Conservation (phyloP, 192 early-diverging fungal species). For the Haplosporangium gracile region DNA sequence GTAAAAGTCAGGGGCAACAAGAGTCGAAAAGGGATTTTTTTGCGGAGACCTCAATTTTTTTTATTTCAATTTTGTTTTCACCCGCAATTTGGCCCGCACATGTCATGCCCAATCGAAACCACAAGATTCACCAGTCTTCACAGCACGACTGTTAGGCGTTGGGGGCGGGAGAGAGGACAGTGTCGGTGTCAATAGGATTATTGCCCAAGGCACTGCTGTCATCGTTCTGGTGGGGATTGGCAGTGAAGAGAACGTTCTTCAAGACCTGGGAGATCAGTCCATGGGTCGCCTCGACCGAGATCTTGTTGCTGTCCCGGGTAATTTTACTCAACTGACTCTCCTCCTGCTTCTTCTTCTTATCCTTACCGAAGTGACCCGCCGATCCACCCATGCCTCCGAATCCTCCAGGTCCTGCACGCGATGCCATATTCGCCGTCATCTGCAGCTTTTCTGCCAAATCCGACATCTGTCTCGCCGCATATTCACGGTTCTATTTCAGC, state of each 20-base stretch:
- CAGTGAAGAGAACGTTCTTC: slow-evolving; percentile 83
- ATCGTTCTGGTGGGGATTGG: slow-evolving; percentile 33
- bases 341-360: slow-evolving; percentile 71
- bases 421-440: slow-evolving; percentile 72
- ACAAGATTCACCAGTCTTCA: neutral
- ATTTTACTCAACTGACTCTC: slow-evolving; percentile 77
- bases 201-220: slow-evolving; percentile 13
- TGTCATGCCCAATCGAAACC: neutral
- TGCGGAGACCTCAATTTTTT: neutral
- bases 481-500: slow-evolving; percentile 81
- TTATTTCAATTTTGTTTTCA: neutral
- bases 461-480: slow-evolving; percentile 79
- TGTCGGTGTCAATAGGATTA: neutral
- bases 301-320: slow-evolving; percentile 82
- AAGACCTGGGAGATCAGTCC: slow-evolving; percentile 87
- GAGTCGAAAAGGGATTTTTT: neutral
- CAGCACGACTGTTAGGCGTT: neutral
- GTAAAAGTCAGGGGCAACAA: neutral
- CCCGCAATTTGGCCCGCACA: neutral
- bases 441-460: slow-evolving; percentile 90
- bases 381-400: slow-evolving; percentile 51
- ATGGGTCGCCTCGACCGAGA: slow-evolving; percentile 83
- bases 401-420: slow-evolving; percentile 63
- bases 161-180: neutral
- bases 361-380: slow-evolving; percentile 11